Evolutionary conservation across 768 basidiomycete genomes (phyloP), one percentile per base, ranked within the genome.

Genomic region (Suillus alpinus): DNA sequence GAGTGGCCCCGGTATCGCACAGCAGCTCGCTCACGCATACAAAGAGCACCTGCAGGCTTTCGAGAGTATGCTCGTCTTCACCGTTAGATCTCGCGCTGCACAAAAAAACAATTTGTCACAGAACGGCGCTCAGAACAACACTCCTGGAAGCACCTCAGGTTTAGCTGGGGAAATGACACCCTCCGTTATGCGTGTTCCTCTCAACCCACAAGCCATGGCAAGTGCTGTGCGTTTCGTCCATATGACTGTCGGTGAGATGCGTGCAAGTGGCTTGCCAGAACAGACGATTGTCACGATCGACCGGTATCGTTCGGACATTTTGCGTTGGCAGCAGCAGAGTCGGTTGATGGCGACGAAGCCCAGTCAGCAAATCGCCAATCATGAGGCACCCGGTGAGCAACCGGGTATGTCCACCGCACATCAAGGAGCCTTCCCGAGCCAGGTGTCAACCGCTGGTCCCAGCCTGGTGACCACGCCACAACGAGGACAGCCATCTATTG

Each of bases 1-100:
- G 65, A 80, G 81, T 31, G 86, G 86, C 4, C 88, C 88, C 2
- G 85, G 74, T 26, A 78, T 83, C 34, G 89, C 87, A 0, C 80
- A 81, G 56, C 83, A 84, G 29, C 73, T 92, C 4, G 79, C 81
- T 1, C 79, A 83, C 63, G 77, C 85, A 29, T 91, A 91, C 73
- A 81, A 82, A 58, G 79, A 82, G 37, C 86, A 81, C 63, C 78
- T 92, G 13, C 63, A 69, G 4, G 66, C 68, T 20, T 89, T 91
- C 67, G 89, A 92, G 67, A 65, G 70, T 16, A 78, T 80, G 41
- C 87, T 88, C 62, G 72, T 83, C 57, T 29, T 67, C 41, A 80
- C 81, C 14, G 70, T 82, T 26, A 64, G 58, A 53, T 66, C 65
- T 56, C 74, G 72, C 46, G 4, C 6, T 10, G 9, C 36, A 23